These are phyloP conservation scores for Blastocystis sp. DNA, from an alignment of 352 stramenopile genomes.

Conservation along the genomic window DNA sequence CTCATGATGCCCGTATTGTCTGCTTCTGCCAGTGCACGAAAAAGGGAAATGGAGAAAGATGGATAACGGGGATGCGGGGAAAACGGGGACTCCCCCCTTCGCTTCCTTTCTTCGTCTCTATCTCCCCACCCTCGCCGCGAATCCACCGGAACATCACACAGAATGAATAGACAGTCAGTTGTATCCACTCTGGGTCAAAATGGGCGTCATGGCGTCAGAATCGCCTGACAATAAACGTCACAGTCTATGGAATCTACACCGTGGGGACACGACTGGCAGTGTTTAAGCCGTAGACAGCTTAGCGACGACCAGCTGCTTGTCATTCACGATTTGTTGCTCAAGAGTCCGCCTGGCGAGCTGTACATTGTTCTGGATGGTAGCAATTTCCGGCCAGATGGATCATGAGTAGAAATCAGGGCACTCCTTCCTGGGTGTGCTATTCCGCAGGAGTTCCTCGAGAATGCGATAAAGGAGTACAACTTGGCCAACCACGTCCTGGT, in stretches of 20 bases:
- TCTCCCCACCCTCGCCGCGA: background rate
- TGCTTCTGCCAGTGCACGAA: background rate
- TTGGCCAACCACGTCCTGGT: constrained; percentile 51
- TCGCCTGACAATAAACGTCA: background rate
- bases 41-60: constrained; percentile 31
- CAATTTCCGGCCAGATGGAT: background rate
- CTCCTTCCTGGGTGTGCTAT: constrained; percentile 15
- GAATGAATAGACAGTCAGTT: too few relatives aligned
- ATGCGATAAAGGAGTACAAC: constrained; percentile 53
- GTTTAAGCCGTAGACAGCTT: constrained; percentile 2
- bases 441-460: background rate
- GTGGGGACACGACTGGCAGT: background rate
- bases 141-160: background rate
- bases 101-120: background rate
- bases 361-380: constrained; percentile 55
- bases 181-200: background rate
- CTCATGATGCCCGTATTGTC: constrained; percentile 18
- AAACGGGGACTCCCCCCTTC: background rate
- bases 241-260: constrained; percentile 29
- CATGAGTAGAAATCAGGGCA: constrained; percentile 45
- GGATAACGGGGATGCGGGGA: constrained; percentile 34
- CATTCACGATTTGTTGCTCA: constrained; percentile 52
- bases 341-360: constrained; percentile 63
- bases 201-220: background rate
- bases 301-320: constrained; percentile 38